A percentile compares a stretch with the other conserved stretches of the same genome.
These are phyloP conservation scores for Picea sitchensis DNA, from an alignment of 75 land plant species.

Conservation along the genomic window DNA sequence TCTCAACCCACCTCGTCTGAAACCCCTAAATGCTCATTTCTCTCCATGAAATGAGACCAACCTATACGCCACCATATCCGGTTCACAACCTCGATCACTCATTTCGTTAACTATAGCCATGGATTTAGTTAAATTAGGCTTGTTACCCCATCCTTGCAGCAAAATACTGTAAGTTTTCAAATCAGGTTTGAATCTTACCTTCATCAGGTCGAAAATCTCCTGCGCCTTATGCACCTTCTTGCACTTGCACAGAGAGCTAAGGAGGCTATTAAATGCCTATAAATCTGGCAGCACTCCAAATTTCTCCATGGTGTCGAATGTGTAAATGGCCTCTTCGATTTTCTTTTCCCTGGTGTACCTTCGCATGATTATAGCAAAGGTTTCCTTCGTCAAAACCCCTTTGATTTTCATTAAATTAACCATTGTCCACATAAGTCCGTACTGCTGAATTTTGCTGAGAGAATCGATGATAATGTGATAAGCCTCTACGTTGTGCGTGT, in stretches of 20 bases:
- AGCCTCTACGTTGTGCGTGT: constrained; percentile 39
- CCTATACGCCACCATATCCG: constrained; percentile 62
- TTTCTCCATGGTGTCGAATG: constrained; percentile 62
- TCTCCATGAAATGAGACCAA: not conserved
- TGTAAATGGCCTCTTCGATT: constrained; percentile 59
- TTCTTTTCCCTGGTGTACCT: constrained; percentile 59
- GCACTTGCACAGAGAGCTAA: constrained; percentile 58
- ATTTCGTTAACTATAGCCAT: constrained; percentile 54
- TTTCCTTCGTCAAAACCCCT: constrained; percentile 49
- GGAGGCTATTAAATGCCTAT: constrained; percentile 59
- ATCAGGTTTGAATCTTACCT: constrained; percentile 43
- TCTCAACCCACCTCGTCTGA: not conserved
- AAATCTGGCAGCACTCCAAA: constrained; percentile 45
- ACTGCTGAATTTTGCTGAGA: constrained; percentile 61
- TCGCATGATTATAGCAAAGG: constrained; percentile 59
- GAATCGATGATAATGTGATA: constrained; percentile 56
- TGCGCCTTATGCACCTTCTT: constrained; percentile 73
- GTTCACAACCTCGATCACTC: constrained; percentile 43
- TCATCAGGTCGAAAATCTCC: constrained; percentile 62
- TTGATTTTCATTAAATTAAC: constrained; percentile 42
- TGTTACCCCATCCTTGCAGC: constrained; percentile 69
- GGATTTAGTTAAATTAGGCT: constrained; percentile 54
- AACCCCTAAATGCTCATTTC: not conserved
- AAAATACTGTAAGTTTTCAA: constrained; percentile 67
- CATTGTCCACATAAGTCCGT: constrained; percentile 70